Conservation (phyloP, 495 filamentous ascomycete genomes). For the Pyrenula aspistea region DNA sequence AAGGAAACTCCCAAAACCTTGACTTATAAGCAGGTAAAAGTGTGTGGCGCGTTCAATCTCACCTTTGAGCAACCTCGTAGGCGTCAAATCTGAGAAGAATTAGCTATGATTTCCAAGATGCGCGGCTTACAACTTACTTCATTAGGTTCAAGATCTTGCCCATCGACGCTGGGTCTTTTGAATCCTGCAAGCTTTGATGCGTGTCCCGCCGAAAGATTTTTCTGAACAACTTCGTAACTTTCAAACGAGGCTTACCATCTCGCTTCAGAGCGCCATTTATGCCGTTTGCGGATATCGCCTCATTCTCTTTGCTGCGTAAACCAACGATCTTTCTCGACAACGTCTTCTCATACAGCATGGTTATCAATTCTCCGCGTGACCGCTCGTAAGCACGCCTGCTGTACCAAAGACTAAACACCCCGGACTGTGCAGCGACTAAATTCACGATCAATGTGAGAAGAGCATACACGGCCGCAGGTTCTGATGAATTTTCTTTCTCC, state of each 20-base stretch:
- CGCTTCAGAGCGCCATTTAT: background rate
- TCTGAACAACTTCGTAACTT: conserved; percentile 9
- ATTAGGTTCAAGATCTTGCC: conserved; percentile 78
- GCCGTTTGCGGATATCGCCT: background rate
- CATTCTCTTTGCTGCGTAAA: conserved; percentile 6
- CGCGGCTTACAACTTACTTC: conserved; percentile 21
- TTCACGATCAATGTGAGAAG: conserved; percentile 44
- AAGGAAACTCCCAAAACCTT: conserved; percentile 66
- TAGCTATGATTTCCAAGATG: conserved; percentile 1
- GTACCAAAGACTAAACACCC: conserved; percentile 63
- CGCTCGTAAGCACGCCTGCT: conserved; percentile 65
- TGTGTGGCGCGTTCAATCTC: conserved; percentile 2
- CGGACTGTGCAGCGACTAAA: conserved; percentile 50
- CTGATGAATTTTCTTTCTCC: conserved; percentile 34
- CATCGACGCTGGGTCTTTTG: conserved; percentile 55
- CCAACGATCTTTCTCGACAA: conserved; percentile 61
- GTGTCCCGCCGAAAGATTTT: conserved; percentile 5
- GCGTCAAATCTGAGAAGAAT: conserved; percentile 44
- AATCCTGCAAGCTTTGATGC: conserved; percentile 12
- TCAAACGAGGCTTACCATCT: background rate
- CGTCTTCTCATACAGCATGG: conserved; percentile 79
- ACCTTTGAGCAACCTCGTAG: conserved; percentile 65
- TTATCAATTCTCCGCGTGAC: conserved; percentile 74
- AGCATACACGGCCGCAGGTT: conserved; percentile 51
- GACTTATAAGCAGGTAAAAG: background rate